phyloP scores from a whole-genome alignment of 2,329 filamentous ascomycete genomes.

The Lizonia empirigonia region DNA sequence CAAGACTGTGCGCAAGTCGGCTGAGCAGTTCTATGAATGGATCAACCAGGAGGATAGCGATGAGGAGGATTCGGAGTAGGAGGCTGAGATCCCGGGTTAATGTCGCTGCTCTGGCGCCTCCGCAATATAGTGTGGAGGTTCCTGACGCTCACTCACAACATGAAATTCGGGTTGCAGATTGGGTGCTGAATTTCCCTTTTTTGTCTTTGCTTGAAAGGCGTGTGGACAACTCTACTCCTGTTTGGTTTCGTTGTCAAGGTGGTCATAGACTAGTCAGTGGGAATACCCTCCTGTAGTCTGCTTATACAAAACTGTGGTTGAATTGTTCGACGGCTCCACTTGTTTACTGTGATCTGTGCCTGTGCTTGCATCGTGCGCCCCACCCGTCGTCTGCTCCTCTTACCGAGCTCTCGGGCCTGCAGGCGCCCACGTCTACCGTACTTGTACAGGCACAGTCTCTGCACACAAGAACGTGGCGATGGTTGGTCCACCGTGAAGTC shows the following conservation, averaged over 20 bases:
- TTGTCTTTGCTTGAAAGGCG: slow-evolving; percentile 23
- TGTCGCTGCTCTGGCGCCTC: neutral
- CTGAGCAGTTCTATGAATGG: slow-evolving; percentile 93
- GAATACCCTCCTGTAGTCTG: slow-evolving; percentile 22
- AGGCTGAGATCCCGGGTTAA: neutral
- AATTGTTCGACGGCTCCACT: neutral
- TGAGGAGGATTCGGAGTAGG: slow-evolving; percentile 39
- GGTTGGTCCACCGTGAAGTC: neutral
- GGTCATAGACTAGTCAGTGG: neutral
- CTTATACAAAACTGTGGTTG: slow-evolving; percentile 21
- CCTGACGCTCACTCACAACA: neutral
- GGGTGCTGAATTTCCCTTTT: slow-evolving; percentile 8
- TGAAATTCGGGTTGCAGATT: neutral
- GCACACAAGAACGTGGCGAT: slow-evolving; percentile 15
- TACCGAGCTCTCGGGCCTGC: slow-evolving; percentile 21
- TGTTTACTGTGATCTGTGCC: slow-evolving; percentile 3
- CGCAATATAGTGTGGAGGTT: neutral
- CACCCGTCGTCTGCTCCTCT: slow-evolving; percentile 10
- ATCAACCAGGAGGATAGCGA: slow-evolving; percentile 77
- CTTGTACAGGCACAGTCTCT: slow-evolving; percentile 14
- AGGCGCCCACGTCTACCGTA: slow-evolving; percentile 15
- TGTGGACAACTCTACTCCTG: slow-evolving; percentile 31
- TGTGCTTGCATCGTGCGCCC: slow-evolving; percentile 13
- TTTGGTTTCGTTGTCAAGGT: neutral
- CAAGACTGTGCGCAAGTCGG: slow-evolving; percentile 94